phyloP scores from a whole-genome alignment of 805 yeast genomes.

The Isabelozyma heimii region DNA sequence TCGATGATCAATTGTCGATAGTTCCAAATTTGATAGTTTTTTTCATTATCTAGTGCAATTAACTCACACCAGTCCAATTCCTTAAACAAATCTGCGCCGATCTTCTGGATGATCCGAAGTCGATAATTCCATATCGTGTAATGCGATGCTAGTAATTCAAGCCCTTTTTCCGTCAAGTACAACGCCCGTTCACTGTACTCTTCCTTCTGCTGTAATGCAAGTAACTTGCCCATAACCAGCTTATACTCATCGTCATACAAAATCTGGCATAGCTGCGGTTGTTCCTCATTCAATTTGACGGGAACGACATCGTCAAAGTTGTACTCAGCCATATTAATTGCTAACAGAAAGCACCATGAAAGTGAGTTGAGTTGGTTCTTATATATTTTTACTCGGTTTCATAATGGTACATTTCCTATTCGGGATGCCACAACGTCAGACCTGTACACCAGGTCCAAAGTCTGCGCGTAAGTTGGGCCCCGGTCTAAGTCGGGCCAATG shows the following conservation, averaged over 20 bases:
- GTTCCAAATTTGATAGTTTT: constrained; percentile 97
- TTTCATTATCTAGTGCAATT: constrained; percentile 72
- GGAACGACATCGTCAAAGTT: constrained; percentile 43
- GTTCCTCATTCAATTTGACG: constrained; percentile 39
- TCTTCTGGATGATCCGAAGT: constrained; percentile 44
- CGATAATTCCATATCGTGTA: constrained; percentile 87
- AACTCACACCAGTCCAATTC: constrained; percentile 82
- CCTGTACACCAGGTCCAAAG: too few relatives aligned
- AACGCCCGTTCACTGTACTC: constrained; percentile 75
- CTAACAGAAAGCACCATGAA: background rate
- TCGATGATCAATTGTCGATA: constrained; percentile 70
- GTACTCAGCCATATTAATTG: background rate
- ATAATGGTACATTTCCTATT: background rate
- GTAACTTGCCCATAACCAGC: constrained; percentile 54
- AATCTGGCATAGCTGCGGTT: constrained; percentile 56
- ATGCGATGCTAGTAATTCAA: constrained; percentile 78
- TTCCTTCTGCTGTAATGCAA: constrained; percentile 54
- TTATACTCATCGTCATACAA: constrained; percentile 72
- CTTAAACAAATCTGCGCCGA: constrained; percentile 37
- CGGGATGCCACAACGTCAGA: background rate
- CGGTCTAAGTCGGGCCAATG: background rate
- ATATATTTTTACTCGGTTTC: background rate
- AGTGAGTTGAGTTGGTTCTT: background rate
- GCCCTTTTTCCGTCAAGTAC: constrained; percentile 59
- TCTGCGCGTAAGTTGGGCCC: too few relatives aligned